phyloP scores from a whole-genome alignment of 2,329 filamentous ascomycete genomes.

The Alternaria burnsii region DNA sequence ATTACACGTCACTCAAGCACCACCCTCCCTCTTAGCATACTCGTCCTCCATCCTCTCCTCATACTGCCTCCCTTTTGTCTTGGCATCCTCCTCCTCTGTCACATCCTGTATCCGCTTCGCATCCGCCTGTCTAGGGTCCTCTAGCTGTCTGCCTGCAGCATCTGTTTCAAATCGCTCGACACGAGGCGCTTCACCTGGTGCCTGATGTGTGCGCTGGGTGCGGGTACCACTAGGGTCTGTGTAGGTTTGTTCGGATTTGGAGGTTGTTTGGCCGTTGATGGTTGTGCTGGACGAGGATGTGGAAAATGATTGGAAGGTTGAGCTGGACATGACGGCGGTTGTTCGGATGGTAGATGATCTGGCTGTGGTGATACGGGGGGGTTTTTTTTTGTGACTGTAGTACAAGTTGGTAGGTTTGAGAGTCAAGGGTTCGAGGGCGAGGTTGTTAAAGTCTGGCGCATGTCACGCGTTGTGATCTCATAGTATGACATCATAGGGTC shows the following conservation, averaged over 20 bases:
- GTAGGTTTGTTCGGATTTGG: slow-evolving; percentile 34
- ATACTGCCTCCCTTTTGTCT: slow-evolving; percentile 49
- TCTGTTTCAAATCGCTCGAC: slow-evolving; percentile 41
- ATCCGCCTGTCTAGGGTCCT: slow-evolving; percentile 9
- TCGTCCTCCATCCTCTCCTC: slow-evolving; percentile 55
- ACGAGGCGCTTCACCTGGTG: slow-evolving; percentile 34
- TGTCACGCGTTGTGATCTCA: slow-evolving; percentile 17
- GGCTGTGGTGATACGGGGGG: no score
- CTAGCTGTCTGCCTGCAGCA: slow-evolving; percentile 28
- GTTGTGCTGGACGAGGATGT: slow-evolving; percentile 35
- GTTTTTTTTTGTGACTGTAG: neutral
- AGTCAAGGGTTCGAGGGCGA: no score
- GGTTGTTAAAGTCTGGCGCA: neutral
- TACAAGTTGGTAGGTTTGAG: neutral
- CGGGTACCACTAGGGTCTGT: slow-evolving; percentile 42
- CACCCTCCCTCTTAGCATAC: slow-evolving; percentile 56
- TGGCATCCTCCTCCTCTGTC: slow-evolving; percentile 42
- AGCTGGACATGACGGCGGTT: slow-evolving; percentile 21
- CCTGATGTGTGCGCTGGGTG: slow-evolving; percentile 36
- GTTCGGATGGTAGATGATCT: neutral
- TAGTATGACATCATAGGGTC: slow-evolving; percentile 22
- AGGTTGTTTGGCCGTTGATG: slow-evolving; percentile 42
- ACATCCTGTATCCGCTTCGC: slow-evolving; percentile 43
- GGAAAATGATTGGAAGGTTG: slow-evolving; percentile 39
- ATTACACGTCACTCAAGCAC: slow-evolving; percentile 37